phyloP scores from a whole-genome alignment of 2,329 filamentous ascomycete genomes.

The Blastomyces parvus region DNA sequence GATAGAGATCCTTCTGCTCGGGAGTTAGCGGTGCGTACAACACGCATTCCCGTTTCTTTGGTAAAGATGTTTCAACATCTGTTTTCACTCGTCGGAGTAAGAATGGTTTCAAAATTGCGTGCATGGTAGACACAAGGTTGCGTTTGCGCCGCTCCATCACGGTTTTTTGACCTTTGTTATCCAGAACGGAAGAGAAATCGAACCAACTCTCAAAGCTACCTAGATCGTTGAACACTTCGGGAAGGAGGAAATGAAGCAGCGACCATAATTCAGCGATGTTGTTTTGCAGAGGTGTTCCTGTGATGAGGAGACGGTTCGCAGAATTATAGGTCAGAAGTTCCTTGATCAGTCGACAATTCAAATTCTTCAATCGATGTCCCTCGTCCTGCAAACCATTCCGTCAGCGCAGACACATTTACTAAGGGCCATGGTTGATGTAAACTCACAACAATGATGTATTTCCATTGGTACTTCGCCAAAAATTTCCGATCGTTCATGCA shows the following conservation, averaged over 20 bases:
- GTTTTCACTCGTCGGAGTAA: conserved; percentile 81
- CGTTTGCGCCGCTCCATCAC: conserved; percentile 70
- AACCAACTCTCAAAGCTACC: conserved; percentile 95
- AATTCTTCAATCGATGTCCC: conserved; percentile 93
- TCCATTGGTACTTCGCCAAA: conserved; percentile 79
- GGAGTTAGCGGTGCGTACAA: conserved; percentile 85
- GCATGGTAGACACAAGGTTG: conserved; percentile 75
- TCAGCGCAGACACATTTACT: conserved; percentile 14
- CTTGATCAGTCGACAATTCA: conserved; percentile 83
- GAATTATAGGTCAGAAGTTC: conserved; percentile 83
- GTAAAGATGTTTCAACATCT: conserved; percentile 83
- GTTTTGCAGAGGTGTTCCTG: conserved; percentile 90
- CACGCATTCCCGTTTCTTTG: conserved; percentile 93
- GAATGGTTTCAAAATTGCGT: conserved; percentile 85
- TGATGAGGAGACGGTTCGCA: conserved; percentile 83
- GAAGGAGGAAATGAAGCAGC: conserved; percentile 82
- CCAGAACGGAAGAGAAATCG: conserved; percentile 84
- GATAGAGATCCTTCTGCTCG: conserved; percentile 85
- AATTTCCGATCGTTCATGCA: conserved; percentile 81
- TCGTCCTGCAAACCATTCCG: conserved; percentile 55
- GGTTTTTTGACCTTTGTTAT: conserved; percentile 67
- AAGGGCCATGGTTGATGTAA: not conserved
- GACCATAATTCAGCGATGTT: conserved; percentile 95
- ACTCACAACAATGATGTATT: conserved; percentile 85
- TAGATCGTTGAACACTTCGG: conserved; percentile 85